phyloP scores from a whole-genome alignment of 2,329 filamentous ascomycete genomes.

The Aureobasidium sp. region DNA sequence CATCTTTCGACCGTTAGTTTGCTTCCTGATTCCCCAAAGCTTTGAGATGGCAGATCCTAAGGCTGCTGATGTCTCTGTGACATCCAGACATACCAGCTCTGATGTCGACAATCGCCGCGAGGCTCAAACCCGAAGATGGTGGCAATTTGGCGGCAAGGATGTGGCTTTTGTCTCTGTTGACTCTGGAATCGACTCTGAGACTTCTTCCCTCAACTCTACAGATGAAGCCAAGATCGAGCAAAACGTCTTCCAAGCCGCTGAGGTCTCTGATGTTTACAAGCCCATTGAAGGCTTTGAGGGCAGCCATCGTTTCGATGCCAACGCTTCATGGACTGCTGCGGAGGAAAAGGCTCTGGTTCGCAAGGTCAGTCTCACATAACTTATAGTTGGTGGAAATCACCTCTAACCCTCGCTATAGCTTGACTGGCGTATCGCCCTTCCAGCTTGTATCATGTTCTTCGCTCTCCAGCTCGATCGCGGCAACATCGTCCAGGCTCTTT shows the following conservation, averaged over 20 bases:
- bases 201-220: background rate
- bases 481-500: slow-evolving; percentile 26
- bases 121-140: too few relatives aligned
- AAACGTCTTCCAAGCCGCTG: background rate
- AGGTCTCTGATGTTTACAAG: background rate
- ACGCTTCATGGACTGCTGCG: background rate
- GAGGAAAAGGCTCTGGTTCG: background rate
- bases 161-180: background rate
- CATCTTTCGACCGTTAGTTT: too few relatives aligned
- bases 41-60: too few relatives aligned
- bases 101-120: too few relatives aligned
- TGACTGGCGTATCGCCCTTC: slow-evolving; percentile 4
- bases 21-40: too few relatives aligned
- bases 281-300: slow-evolving; percentile 6
- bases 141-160: background rate
- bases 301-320: background rate
- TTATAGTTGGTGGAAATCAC: too few relatives aligned
- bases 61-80: too few relatives aligned
- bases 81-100: too few relatives aligned
- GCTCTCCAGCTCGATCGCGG: slow-evolving; percentile 19
- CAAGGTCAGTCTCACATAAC: too few relatives aligned
- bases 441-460: slow-evolving; percentile 8
- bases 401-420: too few relatives aligned
- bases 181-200: background rate
- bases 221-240: background rate